Conservation (phyloP, 2,329 filamentous ascomycete genomes). For the Coleophoma crateriformis region DNA sequence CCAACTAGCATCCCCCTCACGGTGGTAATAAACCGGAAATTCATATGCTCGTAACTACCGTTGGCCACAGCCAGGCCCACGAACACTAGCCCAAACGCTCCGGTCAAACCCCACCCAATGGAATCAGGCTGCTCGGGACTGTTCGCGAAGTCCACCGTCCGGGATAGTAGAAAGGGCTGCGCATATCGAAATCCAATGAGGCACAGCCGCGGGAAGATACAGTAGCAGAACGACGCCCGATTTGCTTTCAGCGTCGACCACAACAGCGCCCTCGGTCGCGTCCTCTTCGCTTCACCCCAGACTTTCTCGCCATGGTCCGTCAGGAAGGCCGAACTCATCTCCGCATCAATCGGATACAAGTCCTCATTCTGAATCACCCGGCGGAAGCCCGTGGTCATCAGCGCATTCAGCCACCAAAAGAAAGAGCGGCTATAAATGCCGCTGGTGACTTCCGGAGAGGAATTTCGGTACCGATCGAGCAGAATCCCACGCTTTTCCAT, state of each 20-base stretch:
- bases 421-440: slow-evolving; percentile 13
- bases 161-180: slow-evolving; percentile 20
- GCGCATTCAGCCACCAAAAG: slow-evolving; percentile 12
- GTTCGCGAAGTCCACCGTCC: slow-evolving; percentile 15
- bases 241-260: slow-evolving; percentile 16
- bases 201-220: slow-evolving; percentile 14
- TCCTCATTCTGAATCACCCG: slow-evolving; percentile 7
- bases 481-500: slow-evolving; percentile 8
- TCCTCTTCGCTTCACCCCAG: slow-evolving; percentile 9
- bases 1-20: slow-evolving; percentile 19
- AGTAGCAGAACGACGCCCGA: slow-evolving; percentile 8
- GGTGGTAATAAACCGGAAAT: slow-evolving; percentile 13
- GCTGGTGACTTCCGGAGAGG: slow-evolving; percentile 8
- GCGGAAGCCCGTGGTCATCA: slow-evolving; percentile 12
- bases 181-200: slow-evolving; percentile 19
- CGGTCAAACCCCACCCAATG: slow-evolving; percentile 25
- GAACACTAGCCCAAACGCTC: slow-evolving; percentile 23
- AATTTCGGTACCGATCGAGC: neutral
- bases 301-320: slow-evolving; percentile 3
- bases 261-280: slow-evolving; percentile 6
- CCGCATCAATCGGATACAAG: slow-evolving; percentile 9
- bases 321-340: slow-evolving; percentile 1
- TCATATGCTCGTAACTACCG: slow-evolving; percentile 17
- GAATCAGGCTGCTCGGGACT: slow-evolving; percentile 13
- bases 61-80: slow-evolving; percentile 20